Evolutionary conservation across 208 protist species (phyloP).

Genomic region (Trypanosoma conorhini): DNA sequence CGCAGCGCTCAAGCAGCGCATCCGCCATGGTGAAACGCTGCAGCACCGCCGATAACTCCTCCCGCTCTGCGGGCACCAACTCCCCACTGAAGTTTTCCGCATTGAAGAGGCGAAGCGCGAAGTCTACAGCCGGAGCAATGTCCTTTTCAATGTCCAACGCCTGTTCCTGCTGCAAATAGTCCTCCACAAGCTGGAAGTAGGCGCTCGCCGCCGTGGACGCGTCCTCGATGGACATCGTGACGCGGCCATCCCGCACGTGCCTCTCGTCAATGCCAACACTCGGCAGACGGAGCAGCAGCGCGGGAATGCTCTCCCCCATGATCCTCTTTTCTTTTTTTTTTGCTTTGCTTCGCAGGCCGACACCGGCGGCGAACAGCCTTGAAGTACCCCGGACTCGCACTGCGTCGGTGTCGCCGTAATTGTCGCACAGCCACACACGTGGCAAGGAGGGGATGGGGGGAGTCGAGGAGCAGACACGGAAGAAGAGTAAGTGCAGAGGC

Average conservation of each 20-base stretch:
- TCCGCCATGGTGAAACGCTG: constrained; percentile 36
- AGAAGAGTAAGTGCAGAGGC: constrained; percentile 1
- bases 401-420: neutral
- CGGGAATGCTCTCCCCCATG: constrained; percentile 26
- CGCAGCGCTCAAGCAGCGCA: constrained; percentile 48
- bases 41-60: constrained; percentile 37
- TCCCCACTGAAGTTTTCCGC: constrained; percentile 88
- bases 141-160: constrained; percentile 28
- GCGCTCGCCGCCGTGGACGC: constrained; percentile 29
- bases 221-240: constrained; percentile 54
- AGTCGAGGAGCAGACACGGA: neutral
- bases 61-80: constrained; percentile 56
- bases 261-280: constrained; percentile 39
- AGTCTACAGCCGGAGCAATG: constrained; percentile 64
- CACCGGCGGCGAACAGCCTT: neutral
- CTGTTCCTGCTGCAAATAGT: constrained; percentile 34
- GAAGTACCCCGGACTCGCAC: neutral
- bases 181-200: constrained; percentile 51
- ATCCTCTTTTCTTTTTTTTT: neutral
- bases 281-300: constrained; percentile 61
- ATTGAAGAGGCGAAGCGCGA: constrained; percentile 83
- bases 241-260: constrained; percentile 34
- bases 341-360: neutral
- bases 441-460: neutral
- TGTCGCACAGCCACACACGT: neutral